Conservation (phyloP, 2,329 filamentous ascomycete species). For the Neocatenulostroma microsporum region DNA sequence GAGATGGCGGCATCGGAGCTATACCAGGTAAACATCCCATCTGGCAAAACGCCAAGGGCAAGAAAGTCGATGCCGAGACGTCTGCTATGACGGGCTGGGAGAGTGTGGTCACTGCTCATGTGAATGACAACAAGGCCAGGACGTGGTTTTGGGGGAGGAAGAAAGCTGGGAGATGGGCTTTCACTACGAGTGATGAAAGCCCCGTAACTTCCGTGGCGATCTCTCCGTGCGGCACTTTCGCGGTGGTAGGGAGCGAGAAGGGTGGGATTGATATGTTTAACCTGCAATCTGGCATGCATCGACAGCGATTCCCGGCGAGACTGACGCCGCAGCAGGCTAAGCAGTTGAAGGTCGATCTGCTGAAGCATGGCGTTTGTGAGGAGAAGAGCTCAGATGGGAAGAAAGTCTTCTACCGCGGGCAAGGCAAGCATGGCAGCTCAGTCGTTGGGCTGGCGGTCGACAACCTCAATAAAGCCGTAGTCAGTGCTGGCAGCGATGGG, state of each 20-base stretch:
- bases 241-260: slow-evolving; percentile 72
- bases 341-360: slow-evolving; percentile 58
- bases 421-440: slow-evolving; percentile 69
- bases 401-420: slow-evolving; percentile 39
- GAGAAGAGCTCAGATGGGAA: slow-evolving; percentile 38
- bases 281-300: slow-evolving; percentile 81
- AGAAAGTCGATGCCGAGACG: slow-evolving; percentile 61
- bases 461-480: slow-evolving; percentile 74
- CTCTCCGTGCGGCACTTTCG: slow-evolving; percentile 89
- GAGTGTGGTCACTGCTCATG: slow-evolving; percentile 88
- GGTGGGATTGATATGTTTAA: slow-evolving; percentile 95
- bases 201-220: slow-evolving; percentile 78
- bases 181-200: slow-evolving; percentile 75
- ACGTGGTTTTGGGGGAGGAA: slow-evolving; percentile 99
- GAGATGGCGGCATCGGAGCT: slow-evolving; percentile 87
- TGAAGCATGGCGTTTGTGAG: slow-evolving; percentile 22
- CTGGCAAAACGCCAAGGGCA: slow-evolving; percentile 68
- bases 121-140: slow-evolving; percentile 71
- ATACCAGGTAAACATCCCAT: slow-evolving; percentile 68
- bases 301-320: slow-evolving; percentile 76
- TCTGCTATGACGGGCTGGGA: slow-evolving; percentile 88
- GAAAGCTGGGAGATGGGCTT: slow-evolving; percentile 84
- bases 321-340: slow-evolving; percentile 71
- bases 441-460: slow-evolving; percentile 85
- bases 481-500: slow-evolving; percentile 83